These are phyloP conservation scores for Schizosaccharomyces lindneri DNA, from an alignment of 805 yeast species.

Conservation along the genomic window DNA sequence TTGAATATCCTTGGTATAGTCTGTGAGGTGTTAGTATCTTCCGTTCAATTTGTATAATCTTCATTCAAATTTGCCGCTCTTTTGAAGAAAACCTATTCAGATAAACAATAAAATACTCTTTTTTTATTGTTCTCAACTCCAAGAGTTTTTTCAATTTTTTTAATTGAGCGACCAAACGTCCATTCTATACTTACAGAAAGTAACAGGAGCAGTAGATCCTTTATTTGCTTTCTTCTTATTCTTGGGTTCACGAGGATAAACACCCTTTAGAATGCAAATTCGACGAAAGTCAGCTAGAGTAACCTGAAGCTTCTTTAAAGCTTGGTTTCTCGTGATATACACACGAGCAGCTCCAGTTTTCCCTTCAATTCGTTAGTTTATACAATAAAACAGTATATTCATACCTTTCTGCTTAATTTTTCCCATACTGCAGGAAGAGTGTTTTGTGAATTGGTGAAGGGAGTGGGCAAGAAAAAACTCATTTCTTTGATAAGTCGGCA, in stretches of 20 bases:
- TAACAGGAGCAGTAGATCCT: slow-evolving; percentile 89
- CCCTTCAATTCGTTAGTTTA: slow-evolving; percentile 7
- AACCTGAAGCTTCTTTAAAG: slow-evolving; percentile 72
- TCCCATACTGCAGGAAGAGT: slow-evolving; percentile 5
- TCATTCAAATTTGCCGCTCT: background rate
- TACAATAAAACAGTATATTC: background rate
- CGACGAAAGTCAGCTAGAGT: slow-evolving; percentile 89
- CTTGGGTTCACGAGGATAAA: slow-evolving; percentile 88
- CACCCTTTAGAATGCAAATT: slow-evolving; percentile 91
- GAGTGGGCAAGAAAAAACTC: too few species aligned
- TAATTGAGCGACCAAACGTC: background rate
- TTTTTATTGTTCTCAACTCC: too few species aligned
- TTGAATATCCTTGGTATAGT: slow-evolving; percentile 81
- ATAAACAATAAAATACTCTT: too few species aligned
- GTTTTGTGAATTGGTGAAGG: background rate
- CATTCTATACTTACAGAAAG: slow-evolving; percentile 26
- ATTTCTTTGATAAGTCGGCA: too few species aligned
- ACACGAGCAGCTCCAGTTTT: slow-evolving; percentile 71
- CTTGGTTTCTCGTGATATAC: slow-evolving; percentile 83
- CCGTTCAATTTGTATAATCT: background rate
- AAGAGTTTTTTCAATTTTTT: too few species aligned
- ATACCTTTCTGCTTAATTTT: slow-evolving; percentile 56
- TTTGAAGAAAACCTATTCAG: background rate
- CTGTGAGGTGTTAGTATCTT: background rate
- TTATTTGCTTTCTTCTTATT: slow-evolving; percentile 91